Conservation (phyloP, 2,329 filamentous ascomycete species). For the Fonsecaea erecta region DNA sequence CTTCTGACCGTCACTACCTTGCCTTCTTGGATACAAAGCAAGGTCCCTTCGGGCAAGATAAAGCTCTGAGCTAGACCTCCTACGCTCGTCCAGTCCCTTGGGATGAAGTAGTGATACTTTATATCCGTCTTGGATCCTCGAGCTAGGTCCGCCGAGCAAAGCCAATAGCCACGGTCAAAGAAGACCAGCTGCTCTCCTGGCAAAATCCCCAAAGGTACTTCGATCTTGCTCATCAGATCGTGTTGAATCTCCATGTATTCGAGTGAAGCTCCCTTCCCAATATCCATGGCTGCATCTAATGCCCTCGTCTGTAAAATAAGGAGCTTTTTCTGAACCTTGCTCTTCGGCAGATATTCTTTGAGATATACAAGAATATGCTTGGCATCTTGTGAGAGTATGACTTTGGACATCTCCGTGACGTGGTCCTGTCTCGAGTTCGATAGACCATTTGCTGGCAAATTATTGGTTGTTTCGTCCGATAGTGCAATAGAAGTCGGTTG, state of each 20-base stretch:
- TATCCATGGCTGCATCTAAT: slow-evolving; percentile 1
- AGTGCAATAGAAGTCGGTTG: neutral
- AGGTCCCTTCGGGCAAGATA: slow-evolving; percentile 4
- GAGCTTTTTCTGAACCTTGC: slow-evolving; percentile 7
- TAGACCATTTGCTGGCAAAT: neutral
- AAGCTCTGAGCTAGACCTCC: slow-evolving; percentile 8
- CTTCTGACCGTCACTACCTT: slow-evolving; percentile 14
- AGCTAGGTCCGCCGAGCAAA: slow-evolving; percentile 10
- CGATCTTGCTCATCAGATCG: slow-evolving; percentile 2
- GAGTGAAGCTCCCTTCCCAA: neutral
- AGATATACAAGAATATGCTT: slow-evolving; percentile 12
- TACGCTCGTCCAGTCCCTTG: slow-evolving; percentile 21
- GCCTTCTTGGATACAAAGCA: slow-evolving; percentile 21
- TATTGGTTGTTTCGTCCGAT: neutral
- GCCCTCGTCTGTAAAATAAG: slow-evolving; percentile 3
- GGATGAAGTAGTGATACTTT: slow-evolving; percentile 25
- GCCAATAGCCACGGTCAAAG: slow-evolving; percentile 19
- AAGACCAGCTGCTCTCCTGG: slow-evolving; percentile 11
- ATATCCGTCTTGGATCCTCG: neutral
- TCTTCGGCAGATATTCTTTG: neutral
- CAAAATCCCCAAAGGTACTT: slow-evolving; percentile 16
- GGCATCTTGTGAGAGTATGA: slow-evolving; percentile 12
- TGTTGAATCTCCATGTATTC: neutral
- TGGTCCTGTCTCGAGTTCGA: neutral
- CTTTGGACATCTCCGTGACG: neutral